These are phyloP conservation scores for Lentinula sp. DNA, from an alignment of 768 basidiomycete species.

Conservation along the genomic window DNA sequence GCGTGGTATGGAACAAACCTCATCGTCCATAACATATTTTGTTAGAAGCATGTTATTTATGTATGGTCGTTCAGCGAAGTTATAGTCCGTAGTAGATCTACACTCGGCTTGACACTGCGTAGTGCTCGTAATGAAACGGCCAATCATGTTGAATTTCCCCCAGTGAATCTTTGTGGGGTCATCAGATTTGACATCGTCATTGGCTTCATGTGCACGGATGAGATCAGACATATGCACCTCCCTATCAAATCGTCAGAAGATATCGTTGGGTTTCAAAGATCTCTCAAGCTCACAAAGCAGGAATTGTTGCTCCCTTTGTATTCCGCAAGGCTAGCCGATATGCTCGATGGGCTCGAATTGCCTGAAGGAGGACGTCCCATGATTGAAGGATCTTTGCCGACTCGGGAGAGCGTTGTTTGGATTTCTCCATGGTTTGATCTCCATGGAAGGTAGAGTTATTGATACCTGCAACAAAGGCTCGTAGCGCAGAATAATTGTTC, in stretches of 20 bases:
- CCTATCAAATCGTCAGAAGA: slow-evolving; percentile 30
- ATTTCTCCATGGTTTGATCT: slow-evolving; percentile 69
- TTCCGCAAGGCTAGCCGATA: slow-evolving; percentile 87
- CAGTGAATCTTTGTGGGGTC: slow-evolving; percentile 81
- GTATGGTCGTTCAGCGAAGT: slow-evolving; percentile 48
- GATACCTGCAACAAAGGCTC: slow-evolving; percentile 92
- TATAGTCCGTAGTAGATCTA: slow-evolving; percentile 51
- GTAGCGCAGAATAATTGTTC: slow-evolving; percentile 91
- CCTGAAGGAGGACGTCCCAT: slow-evolving; percentile 80
- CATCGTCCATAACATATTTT: slow-evolving; percentile 59
- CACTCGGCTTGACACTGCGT: slow-evolving; percentile 76
- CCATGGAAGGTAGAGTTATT: slow-evolving; percentile 76
- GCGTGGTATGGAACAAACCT: slow-evolving; percentile 35
- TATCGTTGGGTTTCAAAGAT: slow-evolving; percentile 4
- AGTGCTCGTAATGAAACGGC: slow-evolving; percentile 74
- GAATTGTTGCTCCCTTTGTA: slow-evolving; percentile 82
- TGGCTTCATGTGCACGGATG: slow-evolving; percentile 81
- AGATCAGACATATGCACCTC: slow-evolving; percentile 91
- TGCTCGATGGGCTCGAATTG: slow-evolving; percentile 77
- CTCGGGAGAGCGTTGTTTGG: slow-evolving; percentile 61
- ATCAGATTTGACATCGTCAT: slow-evolving; percentile 60
- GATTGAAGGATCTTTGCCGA: slow-evolving; percentile 73
- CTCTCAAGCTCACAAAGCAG: slow-evolving; percentile 56
- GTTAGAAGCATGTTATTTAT: slow-evolving; percentile 52
- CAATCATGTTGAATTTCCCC: slow-evolving; percentile 95